Conservation (phyloP, 1,284 basidiomycete species). For the Blastosporella zonata region DNA sequence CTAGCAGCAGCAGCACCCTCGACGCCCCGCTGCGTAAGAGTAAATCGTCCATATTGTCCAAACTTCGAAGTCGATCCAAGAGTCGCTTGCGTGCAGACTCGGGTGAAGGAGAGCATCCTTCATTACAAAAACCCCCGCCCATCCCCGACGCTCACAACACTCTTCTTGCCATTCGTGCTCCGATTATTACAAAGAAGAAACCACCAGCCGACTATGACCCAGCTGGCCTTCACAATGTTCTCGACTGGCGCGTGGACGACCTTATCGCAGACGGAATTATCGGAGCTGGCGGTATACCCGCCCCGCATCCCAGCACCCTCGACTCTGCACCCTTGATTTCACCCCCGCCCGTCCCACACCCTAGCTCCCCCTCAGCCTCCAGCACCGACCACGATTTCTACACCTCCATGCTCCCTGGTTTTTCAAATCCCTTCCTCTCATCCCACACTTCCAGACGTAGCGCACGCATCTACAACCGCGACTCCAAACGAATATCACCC, state of each 20-base stretch:
- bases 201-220: slow-evolving; percentile 26
- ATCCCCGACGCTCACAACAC: slow-evolving; percentile 20
- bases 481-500: slow-evolving; percentile 47
- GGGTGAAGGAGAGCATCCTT: slow-evolving; percentile 28
- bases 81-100: slow-evolving; percentile 26
- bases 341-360: background rate
- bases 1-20: too few relatives aligned
- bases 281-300: slow-evolving; percentile 39
- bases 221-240: slow-evolving; percentile 25
- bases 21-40: slow-evolving; percentile 23
- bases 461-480: slow-evolving; percentile 20
- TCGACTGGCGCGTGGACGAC: slow-evolving; percentile 78
- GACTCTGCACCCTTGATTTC: background rate
- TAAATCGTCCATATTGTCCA: slow-evolving; percentile 36
- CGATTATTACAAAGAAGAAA: slow-evolving; percentile 21
- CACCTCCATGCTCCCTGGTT: slow-evolving; percentile 28
- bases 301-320: slow-evolving; percentile 13
- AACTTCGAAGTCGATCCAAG: slow-evolving; percentile 29
- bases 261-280: slow-evolving; percentile 77
- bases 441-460: slow-evolving; percentile 22
- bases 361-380: slow-evolving; percentile 35
- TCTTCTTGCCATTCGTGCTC: slow-evolving; percentile 12
- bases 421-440: slow-evolving; percentile 48
- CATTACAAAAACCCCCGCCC: slow-evolving; percentile 29
- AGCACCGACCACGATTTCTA: slow-evolving; percentile 31